Evolutionary conservation across 2,329 filamentous ascomycete species (phyloP).

Genomic region (Ceratocystiopsis minuta): DNA sequence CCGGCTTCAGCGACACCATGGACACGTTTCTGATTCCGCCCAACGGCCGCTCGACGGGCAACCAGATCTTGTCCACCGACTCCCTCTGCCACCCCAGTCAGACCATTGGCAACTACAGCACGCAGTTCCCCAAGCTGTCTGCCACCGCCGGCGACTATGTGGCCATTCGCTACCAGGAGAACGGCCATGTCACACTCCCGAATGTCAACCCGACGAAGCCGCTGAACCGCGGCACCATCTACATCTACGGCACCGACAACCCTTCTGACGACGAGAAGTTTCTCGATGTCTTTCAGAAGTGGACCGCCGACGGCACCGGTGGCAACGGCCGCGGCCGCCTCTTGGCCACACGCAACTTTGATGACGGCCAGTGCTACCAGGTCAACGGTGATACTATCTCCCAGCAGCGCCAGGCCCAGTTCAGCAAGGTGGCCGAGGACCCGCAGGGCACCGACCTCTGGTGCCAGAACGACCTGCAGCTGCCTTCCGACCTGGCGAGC

Average conservation of each 20-base stretch:
- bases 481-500: constrained; percentile 47
- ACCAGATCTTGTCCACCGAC: constrained; percentile 28
- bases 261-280: constrained; percentile 32
- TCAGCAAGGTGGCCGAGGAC: constrained; percentile 30
- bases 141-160: constrained; percentile 43
- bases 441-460: constrained; percentile 42
- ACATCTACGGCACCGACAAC: constrained; percentile 51
- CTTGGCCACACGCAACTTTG: constrained; percentile 61
- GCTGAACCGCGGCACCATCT: constrained; percentile 50
- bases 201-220: constrained; percentile 40
- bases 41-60: constrained; percentile 27
- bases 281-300: constrained; percentile 52
- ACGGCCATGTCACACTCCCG: constrained; percentile 53
- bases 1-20: constrained; percentile 37
- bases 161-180: constrained; percentile 53
- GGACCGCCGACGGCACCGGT: constrained; percentile 65
- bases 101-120: constrained; percentile 36
- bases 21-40: constrained; percentile 47
- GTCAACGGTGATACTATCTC: constrained; percentile 44
- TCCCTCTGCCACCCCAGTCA: constrained; percentile 48
- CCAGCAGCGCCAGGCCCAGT: constrained; percentile 35
- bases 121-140: constrained; percentile 42
- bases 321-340: constrained; percentile 64
- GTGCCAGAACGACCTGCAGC: constrained; percentile 66
- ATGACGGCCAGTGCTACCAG: constrained; percentile 84